These are phyloP conservation scores for Sphenostylis stenocarpa DNA, from an alignment of 306 rosid genomes.

Conservation along the genomic window DNA sequence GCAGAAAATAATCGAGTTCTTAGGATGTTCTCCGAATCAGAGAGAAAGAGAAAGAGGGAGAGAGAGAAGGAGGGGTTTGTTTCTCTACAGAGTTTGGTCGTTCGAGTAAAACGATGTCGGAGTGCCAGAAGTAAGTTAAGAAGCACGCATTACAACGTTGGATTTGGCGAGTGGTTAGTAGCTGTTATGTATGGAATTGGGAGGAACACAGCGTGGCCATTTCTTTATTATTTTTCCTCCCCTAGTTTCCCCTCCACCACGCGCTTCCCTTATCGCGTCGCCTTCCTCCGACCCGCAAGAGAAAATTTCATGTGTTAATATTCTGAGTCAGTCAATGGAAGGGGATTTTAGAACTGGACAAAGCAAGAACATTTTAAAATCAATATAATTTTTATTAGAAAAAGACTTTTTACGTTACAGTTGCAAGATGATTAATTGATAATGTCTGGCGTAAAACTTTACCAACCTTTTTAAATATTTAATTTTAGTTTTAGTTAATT, in stretches of 20 bases:
- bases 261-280: neutral
- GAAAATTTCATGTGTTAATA: neutral
- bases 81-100: neutral
- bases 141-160: neutral
- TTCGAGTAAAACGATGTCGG: neutral
- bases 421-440: neutral
- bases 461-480: neutral
- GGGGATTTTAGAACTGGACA: neutral
- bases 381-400: neutral
- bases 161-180: neutral
- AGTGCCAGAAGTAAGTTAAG: neutral
- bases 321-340: neutral
- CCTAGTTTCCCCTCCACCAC: neutral
- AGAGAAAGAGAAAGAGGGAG: neutral
- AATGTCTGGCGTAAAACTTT: neutral
- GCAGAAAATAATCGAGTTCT: neutral
- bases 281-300: neutral
- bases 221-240: neutral
- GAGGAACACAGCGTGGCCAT: neutral
- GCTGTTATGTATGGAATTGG: neutral
- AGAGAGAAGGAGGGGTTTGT: neutral
- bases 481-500: neutral
- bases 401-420: neutral
- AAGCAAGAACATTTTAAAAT: neutral
- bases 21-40: neutral